Conservation (phyloP, 2,329 filamentous ascomycete genomes). For the Stagonosporopsis rhizophila region DNA sequence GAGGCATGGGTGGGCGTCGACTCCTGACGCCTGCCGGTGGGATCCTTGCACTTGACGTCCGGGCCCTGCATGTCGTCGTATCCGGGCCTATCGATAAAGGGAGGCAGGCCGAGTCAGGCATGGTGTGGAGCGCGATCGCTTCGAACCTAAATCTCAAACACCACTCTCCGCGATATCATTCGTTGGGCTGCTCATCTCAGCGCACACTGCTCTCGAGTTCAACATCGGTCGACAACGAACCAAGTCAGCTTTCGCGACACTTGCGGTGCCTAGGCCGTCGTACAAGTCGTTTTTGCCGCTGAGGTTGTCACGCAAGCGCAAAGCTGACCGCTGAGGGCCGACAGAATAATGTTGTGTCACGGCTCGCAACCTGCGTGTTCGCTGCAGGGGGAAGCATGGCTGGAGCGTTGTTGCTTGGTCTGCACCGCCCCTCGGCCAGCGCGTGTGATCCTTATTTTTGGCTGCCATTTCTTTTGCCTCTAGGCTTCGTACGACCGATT, state of each 20-base stretch:
- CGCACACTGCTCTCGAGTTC: constrained; percentile 21
- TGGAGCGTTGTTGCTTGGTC: constrained; percentile 13
- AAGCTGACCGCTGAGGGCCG: constrained; percentile 14
- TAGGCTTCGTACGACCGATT: constrained; percentile 7
- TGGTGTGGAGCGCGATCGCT: constrained; percentile 31
- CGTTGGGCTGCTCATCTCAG: constrained; percentile 22
- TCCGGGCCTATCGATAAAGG: constrained; percentile 36
- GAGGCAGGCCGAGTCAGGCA: constrained; percentile 17
- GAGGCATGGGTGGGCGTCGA: constrained; percentile 24
- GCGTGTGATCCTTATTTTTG: constrained; percentile 30
- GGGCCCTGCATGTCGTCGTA: constrained; percentile 24
- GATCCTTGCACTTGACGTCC: constrained; percentile 12
- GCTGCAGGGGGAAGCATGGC: constrained; percentile 17
- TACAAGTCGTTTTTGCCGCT: constrained; percentile 28
- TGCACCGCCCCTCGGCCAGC: constrained; percentile 26
- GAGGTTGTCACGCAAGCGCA: constrained; percentile 26
- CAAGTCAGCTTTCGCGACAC: constrained; percentile 18
- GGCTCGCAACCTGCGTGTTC: constrained; percentile 11
- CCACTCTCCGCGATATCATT: constrained; percentile 25
- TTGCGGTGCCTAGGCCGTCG: constrained; percentile 11
- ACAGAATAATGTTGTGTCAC: constrained; percentile 10
- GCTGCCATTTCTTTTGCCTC: constrained; percentile 18
- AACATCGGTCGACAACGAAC: constrained; percentile 24
- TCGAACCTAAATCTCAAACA: constrained; percentile 34
- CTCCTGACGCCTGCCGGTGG: constrained; percentile 27